phyloP scores from a whole-genome alignment of 352 stramenopile genomes.

The Globisporangium okanoganense region DNA sequence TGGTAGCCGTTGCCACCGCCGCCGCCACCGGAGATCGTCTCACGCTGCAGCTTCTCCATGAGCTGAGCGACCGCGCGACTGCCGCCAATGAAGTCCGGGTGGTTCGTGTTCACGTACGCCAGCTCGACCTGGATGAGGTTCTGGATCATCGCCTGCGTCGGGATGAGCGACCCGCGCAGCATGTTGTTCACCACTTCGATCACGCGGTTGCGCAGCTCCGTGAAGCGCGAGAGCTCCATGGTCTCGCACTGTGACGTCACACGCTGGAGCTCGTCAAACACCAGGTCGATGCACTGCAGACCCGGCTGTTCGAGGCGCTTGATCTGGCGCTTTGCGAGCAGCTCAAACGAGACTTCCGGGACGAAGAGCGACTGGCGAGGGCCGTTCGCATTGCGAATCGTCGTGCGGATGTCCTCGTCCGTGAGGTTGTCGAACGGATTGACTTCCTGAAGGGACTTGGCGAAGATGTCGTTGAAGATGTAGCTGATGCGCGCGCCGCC shows the following conservation, averaged over 20 bases:
- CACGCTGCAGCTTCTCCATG: slow-evolving; percentile 94
- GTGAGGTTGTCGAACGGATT: slow-evolving; percentile 96
- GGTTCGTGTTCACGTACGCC: slow-evolving; percentile 99
- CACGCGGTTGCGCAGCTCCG: slow-evolving; percentile 93
- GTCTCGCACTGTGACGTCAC: slow-evolving; percentile 94
- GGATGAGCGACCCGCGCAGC: slow-evolving; percentile 71
- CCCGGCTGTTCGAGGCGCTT: slow-evolving; percentile 93
- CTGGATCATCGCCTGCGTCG: slow-evolving; percentile 93
- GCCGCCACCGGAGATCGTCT: slow-evolving; percentile 48
- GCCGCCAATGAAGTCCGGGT: slow-evolving; percentile 99
- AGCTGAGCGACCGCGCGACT: slow-evolving; percentile 92
- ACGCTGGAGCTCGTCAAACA: slow-evolving; percentile 98
- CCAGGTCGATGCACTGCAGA: slow-evolving; percentile 97
- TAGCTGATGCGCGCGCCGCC: slow-evolving; percentile 97
- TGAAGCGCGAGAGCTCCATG: slow-evolving; percentile 95
- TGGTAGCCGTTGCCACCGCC: slow-evolving; percentile 31
- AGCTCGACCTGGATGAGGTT: slow-evolving; percentile 99
- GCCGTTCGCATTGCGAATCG: slow-evolving; percentile 98
- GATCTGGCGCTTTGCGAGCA: slow-evolving; percentile 97
- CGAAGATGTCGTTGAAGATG: slow-evolving; percentile 98
- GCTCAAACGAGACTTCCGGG: slow-evolving; percentile 98
- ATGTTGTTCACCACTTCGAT: slow-evolving; percentile 93
- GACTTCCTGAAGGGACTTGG: slow-evolving; percentile 86
- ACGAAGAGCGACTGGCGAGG: slow-evolving; percentile 97
- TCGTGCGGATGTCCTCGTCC: slow-evolving; percentile 98